Conservation (phyloP, 164 flowering plant genomes). For the Pachysandra terminalis region DNA sequence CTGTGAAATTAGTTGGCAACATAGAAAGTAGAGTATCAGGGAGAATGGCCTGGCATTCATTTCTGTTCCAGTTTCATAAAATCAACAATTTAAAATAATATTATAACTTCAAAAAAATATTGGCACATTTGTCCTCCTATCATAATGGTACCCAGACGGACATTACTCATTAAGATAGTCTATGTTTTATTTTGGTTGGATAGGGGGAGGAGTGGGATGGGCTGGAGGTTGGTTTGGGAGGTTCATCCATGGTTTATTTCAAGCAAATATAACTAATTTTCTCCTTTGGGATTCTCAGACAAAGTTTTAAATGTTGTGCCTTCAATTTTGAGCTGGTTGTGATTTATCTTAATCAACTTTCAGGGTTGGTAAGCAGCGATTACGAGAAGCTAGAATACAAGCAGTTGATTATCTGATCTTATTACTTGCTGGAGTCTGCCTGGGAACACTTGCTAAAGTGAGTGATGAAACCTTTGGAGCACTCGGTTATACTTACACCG, state of each 20-base stretch:
- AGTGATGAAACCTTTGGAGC: slow-evolving; percentile 91
- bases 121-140: neutral
- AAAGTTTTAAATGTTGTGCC: neutral
- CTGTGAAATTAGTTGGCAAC: neutral
- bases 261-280: no score
- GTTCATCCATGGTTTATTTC: no score
- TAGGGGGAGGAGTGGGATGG: no score
- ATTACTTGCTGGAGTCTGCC: slow-evolving; percentile 88
- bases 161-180: no score
- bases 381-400: slow-evolving; percentile 80
- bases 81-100: neutral
- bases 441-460: slow-evolving; percentile 96
- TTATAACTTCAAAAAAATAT: no score
- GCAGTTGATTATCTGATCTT: slow-evolving; percentile 82
- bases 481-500: slow-evolving; percentile 82
- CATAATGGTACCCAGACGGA: no score
- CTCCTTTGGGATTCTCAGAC: neutral
- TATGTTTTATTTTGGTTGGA: no score
- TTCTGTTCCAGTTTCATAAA: neutral
- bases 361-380: slow-evolving; percentile 86
- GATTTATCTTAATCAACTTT: neutral
- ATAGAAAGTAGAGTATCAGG: neutral
- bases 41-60: neutral
- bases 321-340: neutral
- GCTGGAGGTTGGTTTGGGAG: no score